A percentile compares a stretch with the other conserved stretches of the same genome.
phyloP scores from a whole-genome alignment of 805 yeast species.

The Metschnikowia continentalis region DNA sequence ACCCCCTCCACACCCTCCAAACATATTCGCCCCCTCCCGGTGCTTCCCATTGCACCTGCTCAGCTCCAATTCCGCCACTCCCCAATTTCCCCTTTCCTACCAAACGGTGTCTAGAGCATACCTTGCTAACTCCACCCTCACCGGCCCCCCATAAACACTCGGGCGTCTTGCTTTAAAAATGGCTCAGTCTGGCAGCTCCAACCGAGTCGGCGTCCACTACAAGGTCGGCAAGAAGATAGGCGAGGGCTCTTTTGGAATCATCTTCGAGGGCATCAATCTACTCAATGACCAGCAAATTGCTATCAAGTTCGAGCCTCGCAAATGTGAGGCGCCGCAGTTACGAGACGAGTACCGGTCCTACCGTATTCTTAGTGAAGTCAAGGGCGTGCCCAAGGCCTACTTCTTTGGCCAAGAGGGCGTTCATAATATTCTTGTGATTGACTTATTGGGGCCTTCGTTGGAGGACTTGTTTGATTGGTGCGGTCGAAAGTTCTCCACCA shows the following conservation, averaged over 20 bases:
- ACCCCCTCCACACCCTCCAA: background rate
- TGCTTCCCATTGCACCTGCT: background rate
- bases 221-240: slow-evolving; percentile 97
- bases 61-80: background rate
- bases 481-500: slow-evolving; percentile 80
- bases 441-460: slow-evolving; percentile 88
- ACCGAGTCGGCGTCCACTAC: slow-evolving; percentile 90
- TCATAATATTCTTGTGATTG: slow-evolving; percentile 92
- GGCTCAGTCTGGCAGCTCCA: slow-evolving; percentile 44
- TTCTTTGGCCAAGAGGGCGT: slow-evolving; percentile 98
- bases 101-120: background rate
- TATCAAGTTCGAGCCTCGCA: slow-evolving; percentile 94
- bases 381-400: slow-evolving; percentile 94
- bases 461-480: slow-evolving; percentile 99
- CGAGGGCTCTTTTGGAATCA: slow-evolving; percentile 97
- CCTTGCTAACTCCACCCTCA: background rate
- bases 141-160: background rate
- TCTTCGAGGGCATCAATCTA: slow-evolving; percentile 91
- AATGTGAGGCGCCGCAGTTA: slow-evolving; percentile 94
- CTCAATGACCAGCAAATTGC: slow-evolving; percentile 92
- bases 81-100: too few species aligned
- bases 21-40: background rate
- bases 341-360: slow-evolving; percentile 97
- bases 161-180: slow-evolving; percentile 13
- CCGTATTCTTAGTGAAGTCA: slow-evolving; percentile 73